A percentile compares a stretch with the other conserved stretches of the same genome.
Evolutionary conservation across 345 rosid species (phyloP).

Genomic region (Corymbia maculata): DNA sequence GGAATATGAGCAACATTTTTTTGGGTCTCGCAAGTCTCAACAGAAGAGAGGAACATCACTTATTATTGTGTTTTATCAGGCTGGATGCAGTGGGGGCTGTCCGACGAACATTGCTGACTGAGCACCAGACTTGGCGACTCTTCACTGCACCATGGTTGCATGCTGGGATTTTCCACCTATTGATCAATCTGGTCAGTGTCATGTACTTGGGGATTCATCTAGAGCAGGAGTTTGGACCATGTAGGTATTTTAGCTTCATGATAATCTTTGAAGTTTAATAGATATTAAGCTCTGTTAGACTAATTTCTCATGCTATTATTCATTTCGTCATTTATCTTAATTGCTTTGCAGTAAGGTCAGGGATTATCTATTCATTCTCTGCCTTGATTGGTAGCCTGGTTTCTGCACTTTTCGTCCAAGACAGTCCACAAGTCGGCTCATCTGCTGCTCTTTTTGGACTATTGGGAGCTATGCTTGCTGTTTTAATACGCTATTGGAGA

Average conservation of each 20-base stretch:
- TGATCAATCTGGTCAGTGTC: constrained; percentile 51
- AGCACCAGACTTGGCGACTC: constrained; percentile 67
- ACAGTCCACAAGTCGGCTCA: constrained; percentile 56
- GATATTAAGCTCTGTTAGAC: neutral
- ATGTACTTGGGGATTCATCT: constrained; percentile 64
- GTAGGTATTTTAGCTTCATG: constrained; percentile 15
- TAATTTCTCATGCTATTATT: neutral
- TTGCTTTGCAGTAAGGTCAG: constrained; percentile 52
- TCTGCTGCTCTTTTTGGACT: constrained; percentile 68
- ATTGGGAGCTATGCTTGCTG: constrained; percentile 73
- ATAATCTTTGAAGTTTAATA: neutral
- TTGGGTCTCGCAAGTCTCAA: neutral
- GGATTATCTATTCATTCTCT: constrained; percentile 57
- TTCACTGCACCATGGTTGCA: constrained; percentile 68
- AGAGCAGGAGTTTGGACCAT: constrained; percentile 76
- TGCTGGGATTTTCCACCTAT: constrained; percentile 73
- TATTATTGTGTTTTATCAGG: constrained; percentile 17
- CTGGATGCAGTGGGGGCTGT: constrained; percentile 73
- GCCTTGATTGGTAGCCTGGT: constrained; percentile 55
- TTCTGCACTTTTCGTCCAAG: constrained; percentile 48
- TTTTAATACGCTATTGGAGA: constrained; percentile 58
- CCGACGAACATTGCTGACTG: constrained; percentile 25
- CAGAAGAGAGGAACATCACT: neutral
- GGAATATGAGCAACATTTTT: neutral
- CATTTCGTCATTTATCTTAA: neutral